phyloP scores from a whole-genome alignment of 148 eudicot genomes.

The Amaranthus cruentus region DNA sequence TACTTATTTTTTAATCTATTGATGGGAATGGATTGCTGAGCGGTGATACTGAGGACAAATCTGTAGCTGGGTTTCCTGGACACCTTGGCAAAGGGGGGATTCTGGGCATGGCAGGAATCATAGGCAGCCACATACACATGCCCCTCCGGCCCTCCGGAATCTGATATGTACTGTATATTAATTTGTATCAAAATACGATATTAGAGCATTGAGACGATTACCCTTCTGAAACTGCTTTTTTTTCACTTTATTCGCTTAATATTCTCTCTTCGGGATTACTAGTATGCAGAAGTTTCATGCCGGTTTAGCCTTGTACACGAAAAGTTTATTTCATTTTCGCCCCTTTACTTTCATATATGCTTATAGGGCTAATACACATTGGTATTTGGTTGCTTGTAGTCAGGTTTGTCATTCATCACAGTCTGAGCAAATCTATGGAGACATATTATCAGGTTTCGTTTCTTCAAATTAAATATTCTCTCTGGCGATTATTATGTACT shows the following conservation, averaged over 20 bases:
- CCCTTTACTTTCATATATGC: neutral
- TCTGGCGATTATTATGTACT: neutral
- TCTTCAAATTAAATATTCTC: neutral
- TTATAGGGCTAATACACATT: conserved; percentile 9
- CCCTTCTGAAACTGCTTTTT: neutral
- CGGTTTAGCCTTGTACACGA: neutral
- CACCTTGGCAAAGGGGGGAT: too few species aligned
- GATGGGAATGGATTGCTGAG: neutral
- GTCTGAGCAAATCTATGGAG: conserved; percentile 99
- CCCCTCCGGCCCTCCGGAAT: neutral
- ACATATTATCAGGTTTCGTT: conserved; percentile 89
- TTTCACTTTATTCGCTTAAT: neutral
- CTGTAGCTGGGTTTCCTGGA: too few species aligned
- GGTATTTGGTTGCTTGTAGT: conserved; percentile 48
- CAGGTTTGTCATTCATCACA: conserved; percentile 99
- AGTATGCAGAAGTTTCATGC: neutral
- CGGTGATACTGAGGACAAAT: too few species aligned
- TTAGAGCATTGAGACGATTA: neutral
- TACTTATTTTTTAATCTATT: neutral
- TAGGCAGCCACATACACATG: neutral
- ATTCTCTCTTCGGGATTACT: neutral
- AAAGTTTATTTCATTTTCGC: neutral
- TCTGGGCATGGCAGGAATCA: too few species aligned
- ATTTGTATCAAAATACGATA: neutral
- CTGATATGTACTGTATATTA: neutral